Evolutionary conservation across 331 rosid species (phyloP).

Genomic region (Rhamnella rubrinervis): DNA sequence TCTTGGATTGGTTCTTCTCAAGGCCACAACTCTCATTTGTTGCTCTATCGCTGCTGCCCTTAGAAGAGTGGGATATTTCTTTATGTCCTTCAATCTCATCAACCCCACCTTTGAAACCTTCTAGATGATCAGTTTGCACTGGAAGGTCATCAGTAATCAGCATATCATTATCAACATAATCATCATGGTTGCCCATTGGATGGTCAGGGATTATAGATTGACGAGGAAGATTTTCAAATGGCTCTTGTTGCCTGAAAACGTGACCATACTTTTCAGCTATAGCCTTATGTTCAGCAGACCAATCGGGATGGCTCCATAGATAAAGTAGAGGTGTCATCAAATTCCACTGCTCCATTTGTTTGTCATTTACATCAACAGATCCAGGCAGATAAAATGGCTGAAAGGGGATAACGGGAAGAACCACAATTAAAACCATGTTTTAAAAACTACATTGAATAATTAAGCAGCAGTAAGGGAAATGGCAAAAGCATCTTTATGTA

Average conservation of each 20-base stretch:
- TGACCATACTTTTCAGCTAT: slow-evolving; percentile 64
- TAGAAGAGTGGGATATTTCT: slow-evolving; percentile 7
- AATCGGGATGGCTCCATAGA: slow-evolving; percentile 79
- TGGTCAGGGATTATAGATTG: slow-evolving; percentile 23
- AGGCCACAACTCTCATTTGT: slow-evolving; percentile 21
- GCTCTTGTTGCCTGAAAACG: slow-evolving; percentile 19
- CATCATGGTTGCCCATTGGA: slow-evolving; percentile 11
- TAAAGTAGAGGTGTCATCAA: slow-evolving; percentile 53
- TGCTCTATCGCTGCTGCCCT: slow-evolving; percentile 29
- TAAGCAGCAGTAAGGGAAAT: not conserved
- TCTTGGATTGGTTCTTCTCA: slow-evolving; percentile 17
- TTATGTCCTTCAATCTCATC: slow-evolving; percentile 19
- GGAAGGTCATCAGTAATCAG: slow-evolving; percentile 4
- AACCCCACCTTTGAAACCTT: slow-evolving; percentile 28
- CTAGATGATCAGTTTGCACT: slow-evolving; percentile 19
- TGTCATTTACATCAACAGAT: slow-evolving; percentile 61
- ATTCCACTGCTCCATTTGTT: slow-evolving; percentile 85
- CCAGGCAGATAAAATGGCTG: slow-evolving; percentile 97
- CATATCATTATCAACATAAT: slow-evolving; percentile 17
- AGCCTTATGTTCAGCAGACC: slow-evolving; percentile 46
- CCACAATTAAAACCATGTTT: slow-evolving; percentile 18
- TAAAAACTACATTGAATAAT: slow-evolving; percentile 6
- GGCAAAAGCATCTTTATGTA: slow-evolving; percentile 21
- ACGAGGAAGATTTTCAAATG: slow-evolving; percentile 24
- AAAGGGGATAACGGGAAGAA: slow-evolving; percentile 22